Conservation (phyloP, 805 yeast genomes). For the Metschnikowia continentalis region DNA sequence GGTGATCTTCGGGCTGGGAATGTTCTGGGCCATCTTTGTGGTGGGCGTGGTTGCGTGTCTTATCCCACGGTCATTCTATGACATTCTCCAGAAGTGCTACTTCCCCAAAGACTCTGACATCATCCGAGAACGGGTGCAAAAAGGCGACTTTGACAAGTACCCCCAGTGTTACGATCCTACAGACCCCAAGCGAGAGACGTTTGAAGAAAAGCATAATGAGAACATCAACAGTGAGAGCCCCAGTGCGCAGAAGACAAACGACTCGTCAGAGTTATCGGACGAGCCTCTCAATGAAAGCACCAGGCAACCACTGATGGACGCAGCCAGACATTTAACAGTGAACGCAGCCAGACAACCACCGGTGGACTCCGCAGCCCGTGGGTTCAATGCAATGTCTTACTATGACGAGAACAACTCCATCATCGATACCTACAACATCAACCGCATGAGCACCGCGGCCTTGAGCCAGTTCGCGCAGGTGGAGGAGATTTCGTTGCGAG, state of each 20-base stretch:
- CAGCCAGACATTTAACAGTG: not conserved
- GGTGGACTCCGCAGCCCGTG: constrained; percentile 4
- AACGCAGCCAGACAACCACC: not conserved
- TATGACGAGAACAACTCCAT: constrained; percentile 36
- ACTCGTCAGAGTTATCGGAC: not conserved
- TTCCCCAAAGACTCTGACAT: constrained; percentile 69
- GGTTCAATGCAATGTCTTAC: constrained; percentile 28
- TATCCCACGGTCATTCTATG: constrained; percentile 63
- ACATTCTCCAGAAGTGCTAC: constrained; percentile 48
- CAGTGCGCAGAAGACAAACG: not conserved
- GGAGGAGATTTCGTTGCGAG: constrained; percentile 50
- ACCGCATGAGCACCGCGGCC: constrained; percentile 28
- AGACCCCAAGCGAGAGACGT: constrained; percentile 56
- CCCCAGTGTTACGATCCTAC: constrained; percentile 76
- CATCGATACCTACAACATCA: constrained; percentile 29
- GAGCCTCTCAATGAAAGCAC: not conserved
- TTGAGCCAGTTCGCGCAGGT: constrained; percentile 34
- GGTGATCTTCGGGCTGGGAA: constrained; percentile 50
- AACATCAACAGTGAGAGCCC: not conserved
- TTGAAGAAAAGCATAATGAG: constrained; percentile 1
- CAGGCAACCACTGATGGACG: not conserved
- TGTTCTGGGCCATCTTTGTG: constrained; percentile 65
- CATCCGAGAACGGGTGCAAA: constrained; percentile 62
- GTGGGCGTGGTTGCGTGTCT: constrained; percentile 63
- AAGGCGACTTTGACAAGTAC: constrained; percentile 65